phyloP scores from a whole-genome alignment of 176 grass and related monocot species.

The Oryza meyeriana region DNA sequence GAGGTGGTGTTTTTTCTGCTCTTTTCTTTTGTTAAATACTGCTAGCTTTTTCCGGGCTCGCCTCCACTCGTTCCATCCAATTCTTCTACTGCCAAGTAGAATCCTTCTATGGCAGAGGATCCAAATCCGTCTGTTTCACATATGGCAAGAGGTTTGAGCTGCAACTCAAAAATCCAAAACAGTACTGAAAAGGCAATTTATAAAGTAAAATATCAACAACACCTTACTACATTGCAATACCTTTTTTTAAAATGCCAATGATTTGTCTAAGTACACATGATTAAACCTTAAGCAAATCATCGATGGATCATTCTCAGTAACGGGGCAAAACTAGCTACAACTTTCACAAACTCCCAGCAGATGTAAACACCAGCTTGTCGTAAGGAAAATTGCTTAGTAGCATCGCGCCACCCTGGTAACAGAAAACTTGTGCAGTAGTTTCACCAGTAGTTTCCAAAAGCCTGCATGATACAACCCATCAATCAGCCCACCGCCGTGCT shows the following conservation, averaged over 20 bases:
- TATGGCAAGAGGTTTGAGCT: too few relatives aligned
- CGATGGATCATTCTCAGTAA: neutral
- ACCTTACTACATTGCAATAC: neutral
- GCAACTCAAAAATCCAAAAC: too few relatives aligned
- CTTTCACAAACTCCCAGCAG: neutral
- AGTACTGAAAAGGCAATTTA: neutral
- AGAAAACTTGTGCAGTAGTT: neutral
- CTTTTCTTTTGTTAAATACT: too few relatives aligned
- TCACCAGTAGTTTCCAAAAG: neutral
- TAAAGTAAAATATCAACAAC: neutral
- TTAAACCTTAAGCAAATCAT: neutral
- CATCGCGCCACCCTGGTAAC: neutral
- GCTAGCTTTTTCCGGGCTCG: too few relatives aligned
- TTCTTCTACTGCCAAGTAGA: too few relatives aligned
- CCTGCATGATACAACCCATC: constrained; percentile 1
- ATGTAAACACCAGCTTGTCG: neutral
- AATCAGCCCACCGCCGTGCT: neutral
- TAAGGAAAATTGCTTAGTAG: constrained; percentile 3
- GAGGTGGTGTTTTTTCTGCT: too few relatives aligned
- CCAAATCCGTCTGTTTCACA: too few relatives aligned
- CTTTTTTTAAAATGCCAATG: too few relatives aligned
- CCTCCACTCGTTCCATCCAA: too few relatives aligned
- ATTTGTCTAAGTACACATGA: neutral
- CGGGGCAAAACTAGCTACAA: neutral
- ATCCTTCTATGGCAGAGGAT: too few relatives aligned